Base-by-base conservation (phyloP, 371 early-diverging fungal species). In the Nosema muscidifuracis region DNA sequence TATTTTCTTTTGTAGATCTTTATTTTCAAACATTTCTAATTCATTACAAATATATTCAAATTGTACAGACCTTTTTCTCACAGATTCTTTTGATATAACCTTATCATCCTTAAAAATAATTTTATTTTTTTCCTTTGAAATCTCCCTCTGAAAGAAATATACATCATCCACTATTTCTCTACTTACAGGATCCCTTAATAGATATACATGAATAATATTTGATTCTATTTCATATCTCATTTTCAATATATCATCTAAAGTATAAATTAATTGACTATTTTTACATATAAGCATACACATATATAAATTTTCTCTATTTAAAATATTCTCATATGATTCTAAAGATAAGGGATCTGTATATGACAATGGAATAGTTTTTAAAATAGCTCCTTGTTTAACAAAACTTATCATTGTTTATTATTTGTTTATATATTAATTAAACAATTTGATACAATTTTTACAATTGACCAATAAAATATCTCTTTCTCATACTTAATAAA, bases 161-260 rank as follows among this genome's bases (percentile, higher is more conserved):
- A 55, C n/a, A 30, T 55, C 56, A 6, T 30, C 24, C 24, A 55
- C 56, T 55, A 20, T 24, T 55, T 55, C 56, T 30, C 56, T 55
- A 55, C 30, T 28, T 20, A 55, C 24, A 6, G 56, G 56, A 30
- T 55, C 56, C 20, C 24, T 55, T 28, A 55, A 30, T 28, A n/a
- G 7, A 30, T 55, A 30, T 13, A 55, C 56, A 55, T 55, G 30
- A 6, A 55, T n/a, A 13, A 7, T 28, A 28, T 55, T 30, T 6
- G 2, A 12, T 6, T 10, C 4, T 28, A 55, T 55, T 2, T 16
- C n/a, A 30, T 55, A 55, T 28, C 56, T 55, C 56, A 55, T 55
- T 55, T 55, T 20, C 3, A 55, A 6, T 28, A 55, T 30, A n/a
- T 30, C 24, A 13, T 15, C 28, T 13, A 7, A 3, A 2, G 2